These are phyloP conservation scores for Erodium trifolium DNA, from an alignment of 441 rosid species.

Conservation along the genomic window DNA sequence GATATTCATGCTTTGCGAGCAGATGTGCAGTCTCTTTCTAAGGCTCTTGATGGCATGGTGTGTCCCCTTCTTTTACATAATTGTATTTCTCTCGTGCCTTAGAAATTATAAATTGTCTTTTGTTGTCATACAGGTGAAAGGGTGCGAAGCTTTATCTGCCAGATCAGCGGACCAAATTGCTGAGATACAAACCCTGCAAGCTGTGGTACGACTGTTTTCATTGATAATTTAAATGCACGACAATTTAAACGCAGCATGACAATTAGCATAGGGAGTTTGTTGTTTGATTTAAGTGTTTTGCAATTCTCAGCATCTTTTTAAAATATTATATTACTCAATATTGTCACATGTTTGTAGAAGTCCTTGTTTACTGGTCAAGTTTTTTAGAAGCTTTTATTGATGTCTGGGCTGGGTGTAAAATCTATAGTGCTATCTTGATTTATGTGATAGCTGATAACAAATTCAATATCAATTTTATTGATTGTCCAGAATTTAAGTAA, in stretches of 20 bases:
- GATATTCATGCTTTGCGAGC: constrained; percentile 78
- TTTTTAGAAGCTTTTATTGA: neutral
- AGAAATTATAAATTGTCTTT: constrained; percentile 20
- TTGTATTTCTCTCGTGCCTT: constrained; percentile 20
- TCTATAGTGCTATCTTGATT: neutral
- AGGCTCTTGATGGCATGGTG: constrained; percentile 69
- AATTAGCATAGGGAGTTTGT: neutral
- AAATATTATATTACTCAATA: neutral
- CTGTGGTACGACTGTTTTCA: constrained; percentile 42
- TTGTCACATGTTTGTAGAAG: neutral
- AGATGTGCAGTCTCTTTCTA: constrained; percentile 71
- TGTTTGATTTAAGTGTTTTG: neutral
- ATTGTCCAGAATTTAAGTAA: neutral
- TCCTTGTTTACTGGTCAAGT: neutral
- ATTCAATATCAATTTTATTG: neutral
- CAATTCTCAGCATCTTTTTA: neutral
- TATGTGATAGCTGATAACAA: constrained; percentile 1
- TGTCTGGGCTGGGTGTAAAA: neutral
- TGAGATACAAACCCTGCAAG: constrained; percentile 55
- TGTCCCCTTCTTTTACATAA: constrained; percentile 17
- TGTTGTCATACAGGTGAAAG: constrained; percentile 50
- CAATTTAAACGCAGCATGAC: neutral
- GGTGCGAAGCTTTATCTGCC: constrained; percentile 48
- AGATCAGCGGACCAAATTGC: constrained; percentile 52
- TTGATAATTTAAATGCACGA: neutral